phyloP scores from a whole-genome alignment of 2,329 filamentous ascomycete species.

The Huntiella abstrusa region DNA sequence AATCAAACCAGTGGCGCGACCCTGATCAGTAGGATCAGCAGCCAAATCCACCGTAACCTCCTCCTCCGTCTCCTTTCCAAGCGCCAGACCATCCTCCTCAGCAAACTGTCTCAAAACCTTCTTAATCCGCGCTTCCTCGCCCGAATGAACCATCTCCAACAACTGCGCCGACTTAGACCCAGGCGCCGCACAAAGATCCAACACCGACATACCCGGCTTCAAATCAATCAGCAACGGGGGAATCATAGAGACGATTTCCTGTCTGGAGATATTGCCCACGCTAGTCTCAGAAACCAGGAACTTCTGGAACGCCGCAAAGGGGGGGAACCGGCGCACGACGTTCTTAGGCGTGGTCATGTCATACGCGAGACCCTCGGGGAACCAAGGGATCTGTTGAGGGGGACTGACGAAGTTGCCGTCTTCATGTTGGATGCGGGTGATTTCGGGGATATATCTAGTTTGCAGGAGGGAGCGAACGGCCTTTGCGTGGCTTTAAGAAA shows the following conservation, averaged over 20 bases:
- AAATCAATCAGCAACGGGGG: constrained; percentile 86
- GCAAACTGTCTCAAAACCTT: constrained; percentile 48
- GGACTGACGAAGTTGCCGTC: constrained; percentile 70
- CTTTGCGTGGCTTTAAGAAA: constrained; percentile 55
- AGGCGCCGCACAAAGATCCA: constrained; percentile 91
- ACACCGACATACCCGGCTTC: constrained; percentile 72
- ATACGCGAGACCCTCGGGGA: constrained; percentile 88
- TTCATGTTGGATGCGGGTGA: constrained; percentile 62
- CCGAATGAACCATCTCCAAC: constrained; percentile 80
- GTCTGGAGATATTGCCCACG: constrained; percentile 90
- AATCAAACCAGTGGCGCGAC: constrained; percentile 74
- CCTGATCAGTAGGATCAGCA: constrained; percentile 51
- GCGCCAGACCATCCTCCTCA: constrained; percentile 37
- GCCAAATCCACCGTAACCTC: constrained; percentile 33
- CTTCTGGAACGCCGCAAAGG: constrained; percentile 90
- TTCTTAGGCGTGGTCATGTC: constrained; percentile 97
- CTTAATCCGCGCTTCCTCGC: constrained; percentile 72
- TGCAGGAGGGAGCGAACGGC: constrained; percentile 78
- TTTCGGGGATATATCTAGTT: constrained; percentile 76
- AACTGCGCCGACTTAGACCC: constrained; percentile 94
- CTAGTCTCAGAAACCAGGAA: constrained; percentile 95
- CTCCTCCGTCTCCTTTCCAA: constrained; percentile 28
- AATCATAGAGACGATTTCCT: constrained; percentile 98
- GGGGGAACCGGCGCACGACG: constrained; percentile 78
- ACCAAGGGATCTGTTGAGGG: constrained; percentile 71